A percentile compares a stretch with the other conserved stretches of the same genome.
These are phyloP conservation scores for Oryza glumipatula DNA, from an alignment of 176 grass and related monocot genomes.

Conservation along the genomic window DNA sequence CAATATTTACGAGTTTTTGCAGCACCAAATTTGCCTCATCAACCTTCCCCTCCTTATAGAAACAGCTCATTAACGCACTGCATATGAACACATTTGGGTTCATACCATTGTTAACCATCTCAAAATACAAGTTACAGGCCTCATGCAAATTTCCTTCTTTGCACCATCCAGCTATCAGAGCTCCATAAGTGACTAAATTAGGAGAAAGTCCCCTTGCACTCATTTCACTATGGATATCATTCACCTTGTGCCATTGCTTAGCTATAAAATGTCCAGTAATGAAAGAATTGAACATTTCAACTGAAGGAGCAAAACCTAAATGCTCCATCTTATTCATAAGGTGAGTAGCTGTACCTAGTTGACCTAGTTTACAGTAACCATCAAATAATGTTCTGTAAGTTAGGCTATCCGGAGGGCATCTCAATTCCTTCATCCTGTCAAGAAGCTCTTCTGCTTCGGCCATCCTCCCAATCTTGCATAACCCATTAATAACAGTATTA, in stretches of 20 bases:
- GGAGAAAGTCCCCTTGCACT: slow-evolving; percentile 57
- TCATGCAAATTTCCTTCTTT: slow-evolving; percentile 75
- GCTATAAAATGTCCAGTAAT: slow-evolving; percentile 73
- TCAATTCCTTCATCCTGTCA: slow-evolving; percentile 63
- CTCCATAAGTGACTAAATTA: slow-evolving; percentile 82
- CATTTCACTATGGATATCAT: slow-evolving; percentile 63
- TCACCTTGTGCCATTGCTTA: slow-evolving; percentile 51
- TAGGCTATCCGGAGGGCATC: slow-evolving; percentile 66
- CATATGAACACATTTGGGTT: slow-evolving; percentile 78
- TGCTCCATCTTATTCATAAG: slow-evolving; percentile 67
- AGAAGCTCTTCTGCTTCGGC: slow-evolving; percentile 67
- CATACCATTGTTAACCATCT: slow-evolving; percentile 78
- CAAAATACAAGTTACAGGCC: slow-evolving; percentile 67
- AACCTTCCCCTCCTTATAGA: slow-evolving; percentile 83
- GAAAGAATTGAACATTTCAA: slow-evolving; percentile 95
- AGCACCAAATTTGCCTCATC: slow-evolving; percentile 90
- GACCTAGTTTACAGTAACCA: slow-evolving; percentile 83
- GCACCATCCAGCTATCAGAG: slow-evolving; percentile 86
- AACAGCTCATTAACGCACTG: slow-evolving; percentile 65
- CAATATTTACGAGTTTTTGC: slow-evolving; percentile 59
- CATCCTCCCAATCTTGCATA: slow-evolving; percentile 78
- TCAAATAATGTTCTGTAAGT: slow-evolving; percentile 81
- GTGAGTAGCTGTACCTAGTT: slow-evolving; percentile 55
- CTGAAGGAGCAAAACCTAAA: slow-evolving; percentile 65
- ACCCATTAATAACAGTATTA: slow-evolving; percentile 76